Percentiles rank a stretch among this genome's conserved stretches.
These are phyloP conservation scores for Gastrolobium bilobum DNA, from an alignment of 306 rosid species.

Conservation along the genomic window DNA sequence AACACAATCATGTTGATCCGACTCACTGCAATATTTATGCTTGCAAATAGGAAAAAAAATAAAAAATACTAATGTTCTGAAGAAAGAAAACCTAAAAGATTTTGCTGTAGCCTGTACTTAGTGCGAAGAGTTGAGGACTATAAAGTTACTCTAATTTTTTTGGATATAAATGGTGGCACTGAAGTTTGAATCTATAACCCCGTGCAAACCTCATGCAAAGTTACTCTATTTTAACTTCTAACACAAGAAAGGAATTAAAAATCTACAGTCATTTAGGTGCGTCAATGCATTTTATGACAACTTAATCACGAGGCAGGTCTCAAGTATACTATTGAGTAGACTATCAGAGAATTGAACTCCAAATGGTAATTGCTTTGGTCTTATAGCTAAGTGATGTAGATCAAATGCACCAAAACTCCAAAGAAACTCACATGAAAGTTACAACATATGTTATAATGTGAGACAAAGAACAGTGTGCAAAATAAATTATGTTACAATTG, in stretches of 20 bases:
- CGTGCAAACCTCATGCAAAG: too few species aligned
- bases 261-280: not conserved
- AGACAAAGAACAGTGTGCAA: not conserved
- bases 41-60: not conserved
- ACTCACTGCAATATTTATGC: not conserved
- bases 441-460: not conserved
- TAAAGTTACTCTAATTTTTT: not conserved
- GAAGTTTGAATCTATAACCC: too few species aligned
- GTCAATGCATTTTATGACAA: not conserved
- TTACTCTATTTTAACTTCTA: not conserved
- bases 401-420: not conserved
- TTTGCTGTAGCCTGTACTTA: not conserved
- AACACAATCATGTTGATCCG: conserved; percentile 29
- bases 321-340: not conserved
- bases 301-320: not conserved
- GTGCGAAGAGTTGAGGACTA: not conserved
- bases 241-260: not conserved
- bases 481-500: not conserved
- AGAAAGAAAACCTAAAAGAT: not conserved
- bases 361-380: not conserved
- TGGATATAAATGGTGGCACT: too few species aligned
- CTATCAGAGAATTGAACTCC: not conserved
- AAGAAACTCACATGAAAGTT: not conserved
- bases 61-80: conserved; percentile 13
- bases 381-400: not conserved